Base-by-base conservation (phyloP, 2,329 filamentous ascomycete species). In the Pseudogymnoascus sp. region DNA sequence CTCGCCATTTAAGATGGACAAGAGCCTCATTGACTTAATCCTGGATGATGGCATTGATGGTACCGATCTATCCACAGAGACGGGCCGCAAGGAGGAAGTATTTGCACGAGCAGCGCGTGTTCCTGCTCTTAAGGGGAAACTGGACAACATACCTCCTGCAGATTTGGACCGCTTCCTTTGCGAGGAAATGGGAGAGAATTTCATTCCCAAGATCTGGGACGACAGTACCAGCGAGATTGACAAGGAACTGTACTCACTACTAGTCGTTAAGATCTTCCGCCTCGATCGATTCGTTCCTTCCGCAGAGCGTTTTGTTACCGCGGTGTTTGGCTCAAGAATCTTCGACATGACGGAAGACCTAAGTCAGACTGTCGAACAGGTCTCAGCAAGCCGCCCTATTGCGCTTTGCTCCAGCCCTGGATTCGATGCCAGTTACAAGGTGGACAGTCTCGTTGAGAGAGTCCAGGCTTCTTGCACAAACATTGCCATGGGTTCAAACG, bases 371-470 rank as follows among this genome's bases (percentile, higher is more conserved):
- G 90, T 96, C 63, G 84, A 87, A 61, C 88, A 96, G 75, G 91
- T 96, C 61, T 88, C 88, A 5, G 87, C 93, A 31, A 90, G 87
- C 34, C 87, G 91, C 2, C 95, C 95, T 8, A 90, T 99, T 68
- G 89, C 95, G 3, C 84, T 99, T 37, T 93, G 93, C 71, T 99
- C 95, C 5, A 97, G 89, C 71, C 92, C 93, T 65, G 95, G 95
- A 38, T 99, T 99, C 74, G 95, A 99, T 76, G 96, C 96, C 62
- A 96, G 91, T 74, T 99, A 97, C 86, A 99, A 99, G 81, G 95
- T 99, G 65, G 95, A 99, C 75, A 91, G 88, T 65, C 82, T 99
- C 62, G 96, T 97, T 31, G 91, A 96, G 76, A 85, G 91, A 68
- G 88, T 86, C 75, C 85, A 86, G 64, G 88, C 91, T 61, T 87